Evolutionary conservation across 2,329 filamentous ascomycete species (phyloP).

Genomic region (Aspergillus floridensis): DNA sequence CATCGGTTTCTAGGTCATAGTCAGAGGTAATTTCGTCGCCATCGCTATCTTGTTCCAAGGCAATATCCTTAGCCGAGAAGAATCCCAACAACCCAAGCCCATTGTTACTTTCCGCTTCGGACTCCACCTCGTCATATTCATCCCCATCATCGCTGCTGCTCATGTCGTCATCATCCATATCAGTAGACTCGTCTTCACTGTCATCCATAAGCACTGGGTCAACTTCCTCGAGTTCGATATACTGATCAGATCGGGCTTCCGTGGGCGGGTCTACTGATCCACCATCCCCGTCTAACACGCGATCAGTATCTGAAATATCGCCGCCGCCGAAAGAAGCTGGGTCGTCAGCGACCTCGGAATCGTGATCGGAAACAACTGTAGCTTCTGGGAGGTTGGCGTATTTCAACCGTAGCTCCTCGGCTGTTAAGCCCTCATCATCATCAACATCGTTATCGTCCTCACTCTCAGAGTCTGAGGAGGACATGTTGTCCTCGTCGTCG

Average conservation of each 20-base stretch:
- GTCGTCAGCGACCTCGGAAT: conserved; percentile 24
- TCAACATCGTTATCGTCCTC: conserved; percentile 40
- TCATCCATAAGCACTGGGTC: conserved; percentile 47
- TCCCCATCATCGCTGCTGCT: conserved; percentile 47
- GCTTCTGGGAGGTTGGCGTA: conserved; percentile 43
- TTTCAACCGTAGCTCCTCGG: conserved; percentile 48
- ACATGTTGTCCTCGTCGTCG: conserved; percentile 53
- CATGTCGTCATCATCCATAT: conserved; percentile 50
- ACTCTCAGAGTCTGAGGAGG: conserved; percentile 43
- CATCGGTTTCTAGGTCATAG: conserved; percentile 26
- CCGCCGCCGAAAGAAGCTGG: conserved; percentile 20
- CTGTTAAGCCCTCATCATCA: conserved; percentile 47
- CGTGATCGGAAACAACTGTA: conserved; percentile 21
- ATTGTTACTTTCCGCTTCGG: conserved; percentile 41
- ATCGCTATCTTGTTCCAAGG: conserved; percentile 33
- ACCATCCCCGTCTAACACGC: conserved; percentile 19
- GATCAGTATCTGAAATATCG: conserved; percentile 20
- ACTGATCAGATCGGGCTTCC: conserved; percentile 25
- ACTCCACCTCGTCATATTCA: conserved; percentile 53
- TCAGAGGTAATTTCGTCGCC: conserved; percentile 37
- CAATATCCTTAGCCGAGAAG: conserved; percentile 45
- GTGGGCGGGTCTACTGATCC: conserved; percentile 21
- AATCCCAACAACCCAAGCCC: conserved; percentile 46
- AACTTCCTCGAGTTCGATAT: conserved; percentile 41
- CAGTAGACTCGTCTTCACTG: conserved; percentile 47